Percentiles rank a stretch among this genome's conserved stretches.
phyloP scores from a whole-genome alignment of 2,329 filamentous ascomycete genomes.

The Elsinoe necatrix region DNA sequence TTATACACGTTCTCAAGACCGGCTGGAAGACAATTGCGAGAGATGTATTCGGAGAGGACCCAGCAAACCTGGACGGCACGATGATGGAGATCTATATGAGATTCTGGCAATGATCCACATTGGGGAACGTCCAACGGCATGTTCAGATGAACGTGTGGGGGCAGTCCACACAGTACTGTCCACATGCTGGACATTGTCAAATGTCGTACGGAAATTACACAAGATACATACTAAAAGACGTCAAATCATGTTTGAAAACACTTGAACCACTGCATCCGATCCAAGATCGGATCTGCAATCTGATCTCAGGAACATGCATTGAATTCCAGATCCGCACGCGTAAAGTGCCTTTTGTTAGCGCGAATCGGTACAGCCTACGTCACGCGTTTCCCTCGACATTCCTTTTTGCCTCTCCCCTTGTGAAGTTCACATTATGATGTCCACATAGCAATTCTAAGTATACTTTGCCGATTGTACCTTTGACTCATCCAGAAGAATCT shows the following conservation, averaged over 20 bases:
- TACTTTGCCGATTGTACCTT: background rate
- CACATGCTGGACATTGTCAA: too few relatives aligned
- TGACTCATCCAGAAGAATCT: too few relatives aligned
- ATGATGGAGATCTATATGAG: background rate
- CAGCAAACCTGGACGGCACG: background rate
- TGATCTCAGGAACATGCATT: constrained; percentile 12
- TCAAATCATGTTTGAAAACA: background rate
- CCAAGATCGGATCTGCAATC: background rate
- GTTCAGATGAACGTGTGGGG: background rate
- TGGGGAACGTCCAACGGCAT: background rate
- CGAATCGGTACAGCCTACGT: constrained; percentile 6
- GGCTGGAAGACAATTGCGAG: background rate
- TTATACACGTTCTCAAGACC: background rate
- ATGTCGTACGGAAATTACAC: too few relatives aligned
- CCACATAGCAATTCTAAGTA: background rate
- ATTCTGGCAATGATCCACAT: background rate
- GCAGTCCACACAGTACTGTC: too few relatives aligned
- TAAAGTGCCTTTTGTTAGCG: constrained; percentile 6
- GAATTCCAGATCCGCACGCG: background rate
- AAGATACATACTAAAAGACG: background rate
- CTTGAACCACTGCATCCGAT: background rate
- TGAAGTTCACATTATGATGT: background rate
- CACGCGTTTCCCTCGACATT: constrained; percentile 10
- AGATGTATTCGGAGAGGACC: background rate
- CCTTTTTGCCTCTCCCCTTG: constrained; percentile 9